Evolutionary conservation across 805 yeast genomes (phyloP), one percentile per base, ranked within the genome.

Genomic region (Osmozyma mogii): DNA sequence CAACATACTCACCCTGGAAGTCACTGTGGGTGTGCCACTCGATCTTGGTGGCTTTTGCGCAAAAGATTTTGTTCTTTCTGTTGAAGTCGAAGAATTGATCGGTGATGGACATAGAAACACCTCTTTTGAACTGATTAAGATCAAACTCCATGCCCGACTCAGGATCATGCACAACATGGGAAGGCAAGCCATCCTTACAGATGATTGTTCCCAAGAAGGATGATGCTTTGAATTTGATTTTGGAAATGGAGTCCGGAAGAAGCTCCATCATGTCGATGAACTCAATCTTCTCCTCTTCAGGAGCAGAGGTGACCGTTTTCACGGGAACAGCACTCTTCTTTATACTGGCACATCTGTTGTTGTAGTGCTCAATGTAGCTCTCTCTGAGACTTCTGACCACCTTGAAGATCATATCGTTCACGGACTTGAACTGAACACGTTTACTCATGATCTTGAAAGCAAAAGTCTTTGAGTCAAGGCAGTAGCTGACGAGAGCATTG

Each of bases 131-230:
- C 26, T 52, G 56, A 5, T 54, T 56, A 27, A 64, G 41, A 32
- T 64, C 60, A 15, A 58, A 37, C 5, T 56, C 49, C 15, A 52
- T 36, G 2, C 41, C 44, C 2, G 49, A 27, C 2, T 31, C 32
- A 5, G 47, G 45, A 26, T 56, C 58, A 17, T 27, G 38, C 9
- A 55, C 37, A 2, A 36, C 31, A 28, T 55, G 56, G 29, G 50
- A 45, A 1, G 70, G 70, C 11, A 64, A 43, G 6, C 56, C 56
- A 31, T 63, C 69, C 29, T 60, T 61, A 36, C 68, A 62, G 9
- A 58, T 47, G 4, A 64, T 47, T 25, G 58, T 58, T 2, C 55
- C 47, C 37, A 54, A 58, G 10, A 61, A 21, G 18, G 44, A 37
- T 3, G 50, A 29, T 6, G 56, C 37, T n/a, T 44, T 44, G 11